Base-by-base conservation (phyloP, 805 yeast genomes). In the Wickerhamomyces ciferrii region DNA sequence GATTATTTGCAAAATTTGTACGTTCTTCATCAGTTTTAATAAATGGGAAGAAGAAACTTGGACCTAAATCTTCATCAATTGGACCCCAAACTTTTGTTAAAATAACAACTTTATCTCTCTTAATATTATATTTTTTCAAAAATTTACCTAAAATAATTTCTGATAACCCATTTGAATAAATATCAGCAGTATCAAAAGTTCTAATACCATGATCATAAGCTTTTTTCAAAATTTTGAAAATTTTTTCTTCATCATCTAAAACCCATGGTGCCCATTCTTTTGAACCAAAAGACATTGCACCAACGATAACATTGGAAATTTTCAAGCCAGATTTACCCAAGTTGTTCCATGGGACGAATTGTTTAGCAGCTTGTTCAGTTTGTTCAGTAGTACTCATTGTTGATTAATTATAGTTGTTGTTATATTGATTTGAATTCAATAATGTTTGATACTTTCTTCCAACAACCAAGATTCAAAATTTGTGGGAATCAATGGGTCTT, bases 21-120 rank as follows among this genome's bases (percentile, higher is more conserved):
- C n/a, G n/a, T n/a, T n/a, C n/a, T n/a, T n/a, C n/a, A n/a, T n/a
- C n/a, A n/a, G n/a, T n/a, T n/a, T n/a, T n/a, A n/a, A n/a, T n/a
- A n/a, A n/a, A n/a, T n/a, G n/a, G n/a, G n/a, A n/a, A n/a, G n/a
- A n/a, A n/a, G n/a, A n/a, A n/a, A n/a, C n/a, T n/a, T n/a, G n/a
- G n/a, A n/a, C n/a, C n/a, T n/a, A n/a, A n/a, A n/a, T n/a, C n/a
- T n/a, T n/a, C n/a, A n/a, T n/a, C n/a, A n/a, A n/a, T n/a, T n/a
- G n/a, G n/a, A n/a, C n/a, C n/a, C n/a, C n/a, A n/a, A 5, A 71
- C 66, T 60, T 79, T 79, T 29, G 79, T 61, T 51, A 79, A 47
- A 46, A 79, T 78, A n/a, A 78, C 80, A 43, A 79, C 68, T 32
- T 67, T 68, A 37, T 74, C 76, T 48, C 84, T 65, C 2, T 68